Base-by-base conservation (phyloP, 495 filamentous ascomycete species). In the Ramalina peruviana region DNA sequence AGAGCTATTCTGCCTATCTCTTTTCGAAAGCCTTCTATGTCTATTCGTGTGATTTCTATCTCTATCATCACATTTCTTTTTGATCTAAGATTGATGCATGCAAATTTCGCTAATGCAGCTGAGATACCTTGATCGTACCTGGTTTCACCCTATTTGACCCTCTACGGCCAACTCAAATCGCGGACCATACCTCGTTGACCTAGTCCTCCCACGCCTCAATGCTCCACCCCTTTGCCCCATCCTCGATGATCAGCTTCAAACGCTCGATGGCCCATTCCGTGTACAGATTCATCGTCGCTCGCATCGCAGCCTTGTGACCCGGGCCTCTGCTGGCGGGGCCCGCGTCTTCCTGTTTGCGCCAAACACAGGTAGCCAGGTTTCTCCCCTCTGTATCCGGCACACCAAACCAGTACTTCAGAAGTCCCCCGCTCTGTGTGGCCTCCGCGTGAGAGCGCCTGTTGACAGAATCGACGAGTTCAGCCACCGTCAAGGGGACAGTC, bases 341-440 rank as follows among this genome's bases (percentile, higher is more conserved):
- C 25, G 85, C 83, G 65, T 89, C 85, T 36, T 80, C 70, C 27
- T 74, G 70, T 56, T 70, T 76, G 37, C 83, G 71, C 85, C 85
- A 90, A 52, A 90, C 59, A 74, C 82, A 88, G 40, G 84, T 88
- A 43, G 85, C 83, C 52, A 88, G 63, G 63, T 89, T 88, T 58
- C 72, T 69, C 21, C 74, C 70, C 30, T 80, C 62, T 33, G 60
- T 68, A 65, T 87, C 75, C 30, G 83, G 83, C 26, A 62, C 64
- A 13, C 83, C 83, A 60, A 85, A 89, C 85, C 86, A 92, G 66
- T 89, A 88, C 76, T 93, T 92, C 58, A 94, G 66, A 59, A 95
- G 71, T n/a, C 88, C 88, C 1, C 86, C 87, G 54, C 79, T 82
- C 33, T 69, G 69, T 4, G 75, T 79, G 11, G 88, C 88, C 63